Conservation (phyloP, 2,329 filamentous ascomycete species). For the Thelonectria olida region DNA sequence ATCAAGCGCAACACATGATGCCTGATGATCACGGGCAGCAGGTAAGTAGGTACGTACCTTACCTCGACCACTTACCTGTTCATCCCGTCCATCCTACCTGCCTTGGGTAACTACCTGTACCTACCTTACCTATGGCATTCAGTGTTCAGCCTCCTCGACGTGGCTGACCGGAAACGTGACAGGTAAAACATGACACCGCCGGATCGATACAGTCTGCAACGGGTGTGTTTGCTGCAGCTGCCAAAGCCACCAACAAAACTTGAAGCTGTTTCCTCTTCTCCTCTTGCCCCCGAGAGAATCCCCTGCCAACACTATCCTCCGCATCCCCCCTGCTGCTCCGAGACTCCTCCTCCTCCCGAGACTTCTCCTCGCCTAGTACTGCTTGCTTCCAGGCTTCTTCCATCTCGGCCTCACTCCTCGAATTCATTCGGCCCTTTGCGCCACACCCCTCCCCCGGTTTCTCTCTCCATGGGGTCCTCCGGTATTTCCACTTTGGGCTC, state of each 20-base stretch:
- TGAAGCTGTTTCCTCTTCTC: neutral
- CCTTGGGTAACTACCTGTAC: too few species aligned
- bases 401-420: conserved; percentile 13
- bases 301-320: neutral
- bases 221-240: neutral
- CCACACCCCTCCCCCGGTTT: conserved; percentile 27
- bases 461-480: conserved; percentile 27
- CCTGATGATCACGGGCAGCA: too few species aligned
- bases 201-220: neutral
- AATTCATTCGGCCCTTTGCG: conserved; percentile 39
- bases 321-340: neutral
- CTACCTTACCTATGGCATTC: too few species aligned
- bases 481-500: conserved; percentile 30
- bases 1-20: neutral
- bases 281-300: neutral
- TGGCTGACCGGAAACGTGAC: too few species aligned
- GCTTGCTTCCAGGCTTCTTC: too few species aligned
- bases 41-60: too few species aligned
- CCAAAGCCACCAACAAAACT: neutral
- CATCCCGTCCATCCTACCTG: too few species aligned
- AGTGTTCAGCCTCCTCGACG: too few species aligned
- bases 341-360: neutral
- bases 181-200: neutral
- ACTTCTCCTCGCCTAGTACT: neutral
- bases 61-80: too few species aligned